Conservation (phyloP, 331 rosid species). For the Acacia concinna region DNA sequence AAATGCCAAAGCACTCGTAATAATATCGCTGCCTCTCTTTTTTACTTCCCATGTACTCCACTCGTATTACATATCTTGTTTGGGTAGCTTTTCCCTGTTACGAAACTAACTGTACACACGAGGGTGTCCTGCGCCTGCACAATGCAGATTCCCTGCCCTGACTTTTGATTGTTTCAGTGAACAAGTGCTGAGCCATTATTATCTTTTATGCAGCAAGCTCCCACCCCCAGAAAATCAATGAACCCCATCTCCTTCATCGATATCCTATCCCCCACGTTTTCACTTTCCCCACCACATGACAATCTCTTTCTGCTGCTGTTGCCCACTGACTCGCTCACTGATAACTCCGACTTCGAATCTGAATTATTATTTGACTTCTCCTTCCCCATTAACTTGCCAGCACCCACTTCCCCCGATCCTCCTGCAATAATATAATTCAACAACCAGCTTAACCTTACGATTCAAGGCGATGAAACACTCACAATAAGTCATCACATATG, state of each 20-base stretch:
- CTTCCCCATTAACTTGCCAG: slow-evolving; percentile 41
- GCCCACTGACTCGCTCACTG: slow-evolving; percentile 50
- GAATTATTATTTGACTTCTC: slow-evolving; percentile 52
- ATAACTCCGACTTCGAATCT: slow-evolving; percentile 57
- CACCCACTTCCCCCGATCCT: background rate
- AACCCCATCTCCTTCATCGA: slow-evolving; percentile 30
- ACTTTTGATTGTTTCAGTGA: slow-evolving; percentile 1
- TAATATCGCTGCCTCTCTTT: background rate
- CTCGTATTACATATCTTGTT: slow-evolving; percentile 12
- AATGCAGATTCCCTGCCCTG: slow-evolving; percentile 16
- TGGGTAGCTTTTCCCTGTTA: slow-evolving; percentile 19
- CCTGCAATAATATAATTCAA: background rate
- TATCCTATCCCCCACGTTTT: slow-evolving; percentile 24
- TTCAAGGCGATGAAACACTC: background rate
- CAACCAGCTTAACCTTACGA: background rate
- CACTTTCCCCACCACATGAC: slow-evolving; percentile 36
- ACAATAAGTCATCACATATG: background rate
- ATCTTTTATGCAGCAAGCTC: slow-evolving; percentile 35
- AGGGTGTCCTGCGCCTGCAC: slow-evolving; percentile 4
- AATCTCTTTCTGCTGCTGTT: slow-evolving; percentile 27
- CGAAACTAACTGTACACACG: slow-evolving; percentile 45
- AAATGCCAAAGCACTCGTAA: slow-evolving; percentile 22
- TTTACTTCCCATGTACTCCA: background rate
- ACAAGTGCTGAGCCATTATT: background rate
- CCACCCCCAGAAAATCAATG: slow-evolving; percentile 80